Evolutionary conservation across 306 rosid genomes (phyloP).

Genomic region (Gleditsia sinensis): DNA sequence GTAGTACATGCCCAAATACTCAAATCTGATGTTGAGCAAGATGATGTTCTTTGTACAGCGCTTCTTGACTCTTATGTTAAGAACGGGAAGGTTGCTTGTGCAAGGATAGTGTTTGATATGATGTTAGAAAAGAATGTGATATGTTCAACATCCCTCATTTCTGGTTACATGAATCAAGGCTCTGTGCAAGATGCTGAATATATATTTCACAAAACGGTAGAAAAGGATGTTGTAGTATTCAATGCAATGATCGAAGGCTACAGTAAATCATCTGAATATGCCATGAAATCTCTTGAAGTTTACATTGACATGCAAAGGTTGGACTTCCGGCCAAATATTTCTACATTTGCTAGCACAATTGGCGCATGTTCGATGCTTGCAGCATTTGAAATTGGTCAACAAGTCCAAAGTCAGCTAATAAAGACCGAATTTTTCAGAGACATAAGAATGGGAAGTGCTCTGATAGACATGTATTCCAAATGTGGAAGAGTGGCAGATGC

Average conservation of each 20-base stretch:
- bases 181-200: slow-evolving; percentile 64
- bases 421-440: slow-evolving; percentile 57
- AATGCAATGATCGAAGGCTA: slow-evolving; percentile 97
- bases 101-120: slow-evolving; percentile 74
- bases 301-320: slow-evolving; percentile 73
- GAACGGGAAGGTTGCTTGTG: slow-evolving; percentile 58
- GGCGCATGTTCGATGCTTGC: slow-evolving; percentile 85
- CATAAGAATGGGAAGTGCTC: slow-evolving; percentile 81
- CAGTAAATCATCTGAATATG: slow-evolving; percentile 67
- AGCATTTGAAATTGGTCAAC: slow-evolving; percentile 69
- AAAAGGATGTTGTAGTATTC: slow-evolving; percentile 76
- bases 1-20: slow-evolving; percentile 71
- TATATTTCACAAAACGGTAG: slow-evolving; percentile 59
- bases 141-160: slow-evolving; percentile 81
- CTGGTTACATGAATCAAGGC: slow-evolving; percentile 86
- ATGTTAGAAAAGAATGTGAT: slow-evolving; percentile 65
- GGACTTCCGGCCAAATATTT: slow-evolving; percentile 69
- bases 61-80: slow-evolving; percentile 75
- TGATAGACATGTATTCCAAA: slow-evolving; percentile 82
- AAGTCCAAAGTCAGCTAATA: slow-evolving; percentile 75
- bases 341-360: slow-evolving; percentile 84
- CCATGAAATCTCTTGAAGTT: slow-evolving; percentile 65
- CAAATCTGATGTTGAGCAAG: slow-evolving; percentile 57
- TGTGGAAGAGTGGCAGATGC: slow-evolving; percentile 78
- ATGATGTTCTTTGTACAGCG: slow-evolving; percentile 80